phyloP scores from a whole-genome alignment of 1,284 basidiomycete species.

The Apiotrichum domesticum region DNA sequence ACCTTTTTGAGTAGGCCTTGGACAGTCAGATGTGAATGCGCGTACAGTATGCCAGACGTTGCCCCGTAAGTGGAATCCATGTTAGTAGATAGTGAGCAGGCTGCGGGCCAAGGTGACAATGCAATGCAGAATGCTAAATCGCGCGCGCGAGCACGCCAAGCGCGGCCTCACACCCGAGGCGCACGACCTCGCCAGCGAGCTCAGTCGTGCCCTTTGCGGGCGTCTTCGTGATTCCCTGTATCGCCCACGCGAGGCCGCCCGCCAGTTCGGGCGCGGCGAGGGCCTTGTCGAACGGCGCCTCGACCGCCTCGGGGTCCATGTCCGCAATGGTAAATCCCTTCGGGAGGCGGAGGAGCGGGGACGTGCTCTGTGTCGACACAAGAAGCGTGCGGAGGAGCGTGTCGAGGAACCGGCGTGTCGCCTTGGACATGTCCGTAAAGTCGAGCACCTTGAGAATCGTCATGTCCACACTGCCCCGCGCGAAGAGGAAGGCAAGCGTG shows the following conservation, averaged over 20 bases:
- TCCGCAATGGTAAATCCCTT: slow-evolving; percentile 30
- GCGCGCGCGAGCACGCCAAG: neutral
- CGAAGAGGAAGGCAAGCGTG: slow-evolving; percentile 78
- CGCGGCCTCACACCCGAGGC: too few relatives aligned
- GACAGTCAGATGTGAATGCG: too few relatives aligned
- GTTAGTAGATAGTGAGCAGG: neutral
- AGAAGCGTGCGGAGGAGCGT: slow-evolving; percentile 64
- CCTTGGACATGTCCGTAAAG: slow-evolving; percentile 64
- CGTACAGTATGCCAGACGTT: too few relatives aligned
- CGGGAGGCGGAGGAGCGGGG: slow-evolving; percentile 52
- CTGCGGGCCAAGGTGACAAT: neutral
- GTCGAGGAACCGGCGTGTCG: slow-evolving; percentile 60
- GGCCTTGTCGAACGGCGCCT: slow-evolving; percentile 36
- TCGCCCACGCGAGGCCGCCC: slow-evolving; percentile 37
- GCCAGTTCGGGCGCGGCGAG: slow-evolving; percentile 34
- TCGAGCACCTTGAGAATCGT: slow-evolving; percentile 82
- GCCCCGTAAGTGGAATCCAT: too few relatives aligned
- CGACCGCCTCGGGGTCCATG: slow-evolving; percentile 48
- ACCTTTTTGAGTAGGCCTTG: too few relatives aligned
- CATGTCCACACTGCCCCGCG: slow-evolving; percentile 64
- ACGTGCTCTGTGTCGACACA: slow-evolving; percentile 63
- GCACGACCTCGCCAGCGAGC: too few relatives aligned
- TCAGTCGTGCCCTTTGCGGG: slow-evolving; percentile 32
- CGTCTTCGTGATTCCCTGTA: slow-evolving; percentile 57
- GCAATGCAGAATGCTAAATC: neutral